Evolutionary conservation across 1,284 basidiomycete genomes (phyloP).

Genomic region (Cryptococcus sp.): DNA sequence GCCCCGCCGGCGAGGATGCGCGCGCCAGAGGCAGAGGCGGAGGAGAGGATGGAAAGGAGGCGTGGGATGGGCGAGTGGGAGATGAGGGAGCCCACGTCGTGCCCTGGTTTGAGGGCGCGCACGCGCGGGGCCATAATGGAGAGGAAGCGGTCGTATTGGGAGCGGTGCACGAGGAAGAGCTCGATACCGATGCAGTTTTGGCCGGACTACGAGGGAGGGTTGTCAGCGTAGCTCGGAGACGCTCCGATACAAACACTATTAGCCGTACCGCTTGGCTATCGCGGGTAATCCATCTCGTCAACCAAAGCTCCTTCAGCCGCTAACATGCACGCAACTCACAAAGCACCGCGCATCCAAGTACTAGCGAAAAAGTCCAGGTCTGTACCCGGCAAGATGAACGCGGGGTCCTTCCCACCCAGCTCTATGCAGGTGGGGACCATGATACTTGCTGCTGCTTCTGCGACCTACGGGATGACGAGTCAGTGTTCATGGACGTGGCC

Average conservation of each 20-base stretch:
- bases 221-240: neutral
- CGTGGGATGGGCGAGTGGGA: slow-evolving; percentile 59
- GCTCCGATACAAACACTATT: too few species aligned
- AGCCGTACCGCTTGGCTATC: slow-evolving; percentile 25
- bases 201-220: slow-evolving; percentile 55
- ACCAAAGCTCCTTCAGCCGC: neutral
- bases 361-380: slow-evolving; percentile 53
- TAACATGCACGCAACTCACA: slow-evolving; percentile 56
- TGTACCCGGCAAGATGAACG: slow-evolving; percentile 53
- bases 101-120: slow-evolving; percentile 62
- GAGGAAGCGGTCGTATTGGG: slow-evolving; percentile 70
- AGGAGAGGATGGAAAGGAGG: slow-evolving; percentile 66
- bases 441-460: slow-evolving; percentile 73
- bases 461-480: slow-evolving; percentile 56
- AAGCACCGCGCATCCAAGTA: slow-evolving; percentile 75
- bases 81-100: slow-evolving; percentile 53
- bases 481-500: neutral
- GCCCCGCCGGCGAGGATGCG: slow-evolving; percentile 65
- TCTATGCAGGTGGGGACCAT: slow-evolving; percentile 87
- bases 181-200: slow-evolving; percentile 98
- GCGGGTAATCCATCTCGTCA: neutral
- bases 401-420: slow-evolving; percentile 65
- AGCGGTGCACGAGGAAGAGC: slow-evolving; percentile 76
- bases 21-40: slow-evolving; percentile 72
- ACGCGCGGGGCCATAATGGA: slow-evolving; percentile 63